Conservation (phyloP, 2,329 filamentous ascomycete species). For the Herpotrichia juniperi region DNA sequence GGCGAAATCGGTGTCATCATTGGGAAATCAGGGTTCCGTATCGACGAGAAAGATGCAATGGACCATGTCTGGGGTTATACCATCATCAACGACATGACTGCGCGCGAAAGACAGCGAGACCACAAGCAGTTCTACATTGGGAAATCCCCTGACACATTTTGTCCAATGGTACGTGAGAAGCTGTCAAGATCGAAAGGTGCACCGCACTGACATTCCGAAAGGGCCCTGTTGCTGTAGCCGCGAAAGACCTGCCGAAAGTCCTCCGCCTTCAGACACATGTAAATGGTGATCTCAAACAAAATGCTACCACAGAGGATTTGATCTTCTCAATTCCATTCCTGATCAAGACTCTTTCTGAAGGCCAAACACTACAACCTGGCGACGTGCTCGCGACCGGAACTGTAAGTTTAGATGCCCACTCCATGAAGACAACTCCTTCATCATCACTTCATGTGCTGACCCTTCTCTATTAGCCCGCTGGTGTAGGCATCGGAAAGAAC, state of each 20-base stretch:
- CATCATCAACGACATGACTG: slow-evolving; percentile 64
- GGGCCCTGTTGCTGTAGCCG: slow-evolving; percentile 60
- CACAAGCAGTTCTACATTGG: slow-evolving; percentile 68
- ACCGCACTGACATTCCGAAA: slow-evolving; percentile 14
- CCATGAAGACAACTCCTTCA: no score
- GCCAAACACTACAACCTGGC: slow-evolving; percentile 52
- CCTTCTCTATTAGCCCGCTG: slow-evolving; percentile 47
- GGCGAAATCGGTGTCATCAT: slow-evolving; percentile 64
- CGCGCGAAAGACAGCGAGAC: slow-evolving; percentile 60
- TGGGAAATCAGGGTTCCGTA: slow-evolving; percentile 55
- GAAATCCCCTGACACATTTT: slow-evolving; percentile 62
- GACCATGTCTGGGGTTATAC: slow-evolving; percentile 63
- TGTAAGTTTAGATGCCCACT: no score
- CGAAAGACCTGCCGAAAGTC: slow-evolving; percentile 49
- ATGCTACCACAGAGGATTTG: slow-evolving; percentile 53
- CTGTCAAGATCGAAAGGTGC: not conserved
- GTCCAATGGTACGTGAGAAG: slow-evolving; percentile 54
- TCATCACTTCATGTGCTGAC: slow-evolving; percentile 46
- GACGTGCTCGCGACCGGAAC: slow-evolving; percentile 58
- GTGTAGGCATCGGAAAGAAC: slow-evolving; percentile 48
- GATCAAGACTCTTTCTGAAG: slow-evolving; percentile 55
- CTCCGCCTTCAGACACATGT: slow-evolving; percentile 54
- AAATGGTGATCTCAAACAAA: slow-evolving; percentile 56
- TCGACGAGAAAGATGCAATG: slow-evolving; percentile 54
- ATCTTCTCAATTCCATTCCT: slow-evolving; percentile 54